Conservation (phyloP, 257 asterid genomes). For the Perilla frutescens region DNA sequence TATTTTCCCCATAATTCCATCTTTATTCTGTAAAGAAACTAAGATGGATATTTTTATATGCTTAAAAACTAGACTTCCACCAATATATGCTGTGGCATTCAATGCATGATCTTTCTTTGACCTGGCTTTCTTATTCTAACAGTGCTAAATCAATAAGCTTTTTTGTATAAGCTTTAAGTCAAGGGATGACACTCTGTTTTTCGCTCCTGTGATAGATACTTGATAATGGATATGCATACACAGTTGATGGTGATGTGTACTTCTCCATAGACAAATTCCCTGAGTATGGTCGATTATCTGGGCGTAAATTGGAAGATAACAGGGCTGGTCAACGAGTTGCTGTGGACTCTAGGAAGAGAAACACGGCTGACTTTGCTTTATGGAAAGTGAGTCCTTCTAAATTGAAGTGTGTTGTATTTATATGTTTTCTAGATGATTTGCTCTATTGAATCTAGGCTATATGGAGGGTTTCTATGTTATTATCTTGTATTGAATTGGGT, state of each 20-base stretch:
- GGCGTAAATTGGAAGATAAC: constrained; percentile 91
- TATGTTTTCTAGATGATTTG: constrained; percentile 9
- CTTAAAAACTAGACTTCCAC: constrained; percentile 1
- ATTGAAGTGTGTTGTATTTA: constrained; percentile 10
- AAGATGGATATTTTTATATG: background rate
- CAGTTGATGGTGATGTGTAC: constrained; percentile 83
- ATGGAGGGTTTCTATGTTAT: background rate
- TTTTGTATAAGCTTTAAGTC: constrained; percentile 10
- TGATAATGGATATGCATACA: constrained; percentile 79
- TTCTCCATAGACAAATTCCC: constrained; percentile 91
- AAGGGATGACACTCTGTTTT: constrained; percentile 31
- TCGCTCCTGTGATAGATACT: constrained; percentile 61
- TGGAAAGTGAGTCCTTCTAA: constrained; percentile 78
- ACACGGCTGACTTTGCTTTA: constrained; percentile 96
- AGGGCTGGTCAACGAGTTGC: constrained; percentile 96
- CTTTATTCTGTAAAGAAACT: background rate
- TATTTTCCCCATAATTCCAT: background rate
- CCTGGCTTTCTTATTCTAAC: background rate
- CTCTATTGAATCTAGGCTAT: background rate
- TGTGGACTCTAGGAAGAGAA: constrained; percentile 87
- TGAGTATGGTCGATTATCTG: constrained; percentile 85
- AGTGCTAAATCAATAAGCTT: background rate
- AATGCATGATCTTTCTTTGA: constrained; percentile 23
- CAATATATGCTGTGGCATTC: constrained; percentile 5
- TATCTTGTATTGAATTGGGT: background rate